Evolutionary conservation across 768 basidiomycete species (phyloP), one percentile per base, ranked within the genome.

Genomic region (Trametes cingulata): DNA sequence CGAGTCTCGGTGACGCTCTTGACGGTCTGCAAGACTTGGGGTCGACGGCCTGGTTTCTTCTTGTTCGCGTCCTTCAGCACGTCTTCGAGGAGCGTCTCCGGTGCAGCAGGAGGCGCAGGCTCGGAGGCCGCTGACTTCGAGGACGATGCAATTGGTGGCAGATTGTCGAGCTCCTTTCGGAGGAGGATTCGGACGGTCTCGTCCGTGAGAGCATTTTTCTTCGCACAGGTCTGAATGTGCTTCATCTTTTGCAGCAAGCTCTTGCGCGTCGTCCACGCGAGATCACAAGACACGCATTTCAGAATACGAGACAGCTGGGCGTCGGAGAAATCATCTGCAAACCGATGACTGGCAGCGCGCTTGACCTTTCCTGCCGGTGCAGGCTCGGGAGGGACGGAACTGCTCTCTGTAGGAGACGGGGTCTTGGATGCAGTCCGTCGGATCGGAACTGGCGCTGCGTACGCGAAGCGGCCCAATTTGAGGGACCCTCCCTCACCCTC

Each of bases 261-360:
- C 70, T 94, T 94, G 54, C 81, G 79, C 13, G 82, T 74, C 3
- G 88, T 93, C 91, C 91, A 93, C 1, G 72, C 72, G 14, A 80
- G 68, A 22, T 84, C 82, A 64, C 91, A 93, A 37, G 80, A 78
- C 43, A 91, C 76, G 65, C 91, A 93, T 65, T 76, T 82, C 12
- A 74, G 69, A 1, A 92, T 68, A 24, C 69, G 78, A 1, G 69
- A 68, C 5, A 90, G 68, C 24, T 87, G 76, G 3, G 72, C 56
- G 42, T 82, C 79, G 0, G 82, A 71, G 59, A 86, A 76, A 47
- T 78, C 77, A 14, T 67, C 67, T 0, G 69, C 20, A 33, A 63
- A 64, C 3, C 56, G 41, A 24, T 56, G 46, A 15, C 22, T 50
- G 1, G 61, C 27, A 3, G 29, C 20, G 5, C 43, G 53, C 20